Evolutionary conservation across 148 eudicot genomes (phyloP), one percentile per base, ranked within the genome.

Genomic region (Camellia lanceoleosa): DNA sequence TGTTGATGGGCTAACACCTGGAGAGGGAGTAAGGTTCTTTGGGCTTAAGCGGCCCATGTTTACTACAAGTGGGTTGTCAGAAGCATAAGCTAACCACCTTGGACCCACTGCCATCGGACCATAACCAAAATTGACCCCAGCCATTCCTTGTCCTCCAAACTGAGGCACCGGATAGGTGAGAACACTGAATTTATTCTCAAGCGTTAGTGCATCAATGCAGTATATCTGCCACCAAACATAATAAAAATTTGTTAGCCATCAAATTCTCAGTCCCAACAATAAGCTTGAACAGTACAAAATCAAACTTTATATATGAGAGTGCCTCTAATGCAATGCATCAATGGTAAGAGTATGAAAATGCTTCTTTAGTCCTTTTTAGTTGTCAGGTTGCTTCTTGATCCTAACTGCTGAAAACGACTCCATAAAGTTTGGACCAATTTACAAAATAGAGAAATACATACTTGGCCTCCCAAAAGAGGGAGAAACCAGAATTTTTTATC

Each of bases 71-170:
- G 81, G 74, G 30, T 79, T 83, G 67, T 83, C 81, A 51, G 87
- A 81, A 61, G 86, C 84, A 83, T 87, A 87, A 66, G 90, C 84
- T 67, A 87, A 78, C 90, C 90, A 87, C 76, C 90, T 87, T 7
- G 90, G 80, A 68, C 90, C 90, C 69, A 87, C 81, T 61, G 84
- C 90, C 86, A 87, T 78, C 60, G 90, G 90, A 75, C 90, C 88
- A 54, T 80, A 87, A 61, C 90, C 89, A 71, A 82, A 71, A 73
- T 84, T 85, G 64, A 82, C 71, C 47, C 84, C 81, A 66, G 16
- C 77, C 52, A 67, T 58, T 51, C 87, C 87, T 68, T 82, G 83
- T 70, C 74, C 85, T 68, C 79, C 87, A 55, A 80, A 68, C 68
- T 84, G 85, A 59, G 87, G 89, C 52, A 82, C 76, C 7, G 90